Percentiles rank a stretch among this genome's conserved stretches.
Evolutionary conservation across 495 filamentous ascomycete genomes (phyloP).

Genomic region (Coniosporium apollinis): DNA sequence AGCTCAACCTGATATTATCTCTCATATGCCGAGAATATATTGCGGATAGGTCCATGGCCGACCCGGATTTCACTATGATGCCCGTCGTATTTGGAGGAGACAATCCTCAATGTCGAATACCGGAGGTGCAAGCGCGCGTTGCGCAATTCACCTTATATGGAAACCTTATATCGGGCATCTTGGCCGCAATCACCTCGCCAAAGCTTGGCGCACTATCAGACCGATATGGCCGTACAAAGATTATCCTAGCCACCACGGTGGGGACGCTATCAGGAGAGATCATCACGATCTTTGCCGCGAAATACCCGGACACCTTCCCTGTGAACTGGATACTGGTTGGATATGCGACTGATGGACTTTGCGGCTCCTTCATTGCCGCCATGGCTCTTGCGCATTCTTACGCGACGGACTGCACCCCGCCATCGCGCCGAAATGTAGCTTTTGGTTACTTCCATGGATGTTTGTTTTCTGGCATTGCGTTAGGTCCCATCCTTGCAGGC

Average conservation of each 20-base stretch:
- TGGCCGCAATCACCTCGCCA: conserved; percentile 62
- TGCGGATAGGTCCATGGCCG: conserved; percentile 34
- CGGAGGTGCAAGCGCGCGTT: conserved; percentile 56
- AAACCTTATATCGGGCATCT: conserved; percentile 49
- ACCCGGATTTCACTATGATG: conserved; percentile 42
- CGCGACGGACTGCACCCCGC: conserved; percentile 70
- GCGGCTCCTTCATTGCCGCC: conserved; percentile 69
- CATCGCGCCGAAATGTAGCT: conserved; percentile 58
- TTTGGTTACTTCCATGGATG: conserved; percentile 83
- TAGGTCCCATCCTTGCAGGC: conserved; percentile 66
- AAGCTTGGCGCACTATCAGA: conserved; percentile 77
- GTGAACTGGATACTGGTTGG: conserved; percentile 63
- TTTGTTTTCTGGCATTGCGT: conserved; percentile 70
- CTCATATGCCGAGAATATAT: conserved; percentile 72
- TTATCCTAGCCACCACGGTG: conserved; percentile 49
- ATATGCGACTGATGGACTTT: conserved; percentile 58
- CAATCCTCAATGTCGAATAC: conserved; percentile 55
- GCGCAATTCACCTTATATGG: conserved; percentile 61
- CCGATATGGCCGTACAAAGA: conserved; percentile 58
- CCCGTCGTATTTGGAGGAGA: conserved; percentile 49
- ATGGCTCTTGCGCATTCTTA: conserved; percentile 75
- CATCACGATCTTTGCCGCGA: conserved; percentile 59
- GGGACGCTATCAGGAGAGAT: conserved; percentile 54
- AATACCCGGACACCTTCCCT: conserved; percentile 49
- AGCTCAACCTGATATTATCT: conserved; percentile 59